Conservation (phyloP, 2,329 filamentous ascomycete genomes). For the Penicillium sp. region DNA sequence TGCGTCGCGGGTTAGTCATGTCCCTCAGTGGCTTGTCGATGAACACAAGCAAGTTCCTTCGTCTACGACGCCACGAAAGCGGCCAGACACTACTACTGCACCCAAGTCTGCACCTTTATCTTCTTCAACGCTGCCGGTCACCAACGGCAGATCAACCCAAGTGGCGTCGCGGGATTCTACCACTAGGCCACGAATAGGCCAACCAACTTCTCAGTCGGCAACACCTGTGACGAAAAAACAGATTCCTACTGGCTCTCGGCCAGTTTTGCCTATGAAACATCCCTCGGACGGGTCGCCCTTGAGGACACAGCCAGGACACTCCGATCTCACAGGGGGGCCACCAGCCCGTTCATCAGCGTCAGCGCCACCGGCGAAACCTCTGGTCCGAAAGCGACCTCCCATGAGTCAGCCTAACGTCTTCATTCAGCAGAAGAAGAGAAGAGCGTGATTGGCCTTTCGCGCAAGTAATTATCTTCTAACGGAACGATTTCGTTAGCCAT, state of each 20-base stretch:
- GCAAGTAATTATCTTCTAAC: no score
- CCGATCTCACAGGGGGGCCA: background rate
- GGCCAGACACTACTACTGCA: background rate
- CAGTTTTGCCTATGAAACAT: background rate
- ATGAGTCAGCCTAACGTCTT: conserved; percentile 20
- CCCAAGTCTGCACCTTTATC: background rate
- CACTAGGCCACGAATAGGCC: background rate
- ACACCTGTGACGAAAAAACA: background rate
- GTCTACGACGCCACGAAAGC: conserved; percentile 6
- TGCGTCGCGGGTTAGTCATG: conserved; percentile 35
- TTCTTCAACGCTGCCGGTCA: background rate
- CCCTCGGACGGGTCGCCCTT: background rate
- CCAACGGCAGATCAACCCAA: background rate
- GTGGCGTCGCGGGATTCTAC: background rate
- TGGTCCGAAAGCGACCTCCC: conserved; percentile 3
- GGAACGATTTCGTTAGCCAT: background rate
- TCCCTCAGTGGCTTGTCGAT: conserved; percentile 41
- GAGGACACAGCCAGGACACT: background rate
- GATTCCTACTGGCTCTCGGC: background rate
- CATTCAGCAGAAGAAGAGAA: conserved; percentile 19
- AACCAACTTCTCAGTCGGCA: background rate
- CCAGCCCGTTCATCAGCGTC: background rate
- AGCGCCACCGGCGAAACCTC: background rate
- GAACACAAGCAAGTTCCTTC: conserved; percentile 31
- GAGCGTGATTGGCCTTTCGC: conserved; percentile 1